Evolutionary conservation across 1,284 basidiomycete genomes (phyloP).

Genomic region (Ceratobasidium sp.): DNA sequence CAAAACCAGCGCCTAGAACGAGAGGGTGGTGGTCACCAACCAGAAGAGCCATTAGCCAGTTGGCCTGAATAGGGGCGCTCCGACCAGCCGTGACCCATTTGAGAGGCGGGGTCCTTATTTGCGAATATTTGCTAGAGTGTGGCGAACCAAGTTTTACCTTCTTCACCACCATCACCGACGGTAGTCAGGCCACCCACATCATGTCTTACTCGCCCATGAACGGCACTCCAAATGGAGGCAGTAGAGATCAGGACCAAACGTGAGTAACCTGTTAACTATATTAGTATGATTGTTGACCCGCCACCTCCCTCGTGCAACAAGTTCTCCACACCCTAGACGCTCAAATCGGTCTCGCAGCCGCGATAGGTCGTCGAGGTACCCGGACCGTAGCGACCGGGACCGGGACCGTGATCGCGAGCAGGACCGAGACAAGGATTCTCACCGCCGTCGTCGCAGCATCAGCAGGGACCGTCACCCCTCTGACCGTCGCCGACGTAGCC

Average conservation of each 20-base stretch:
- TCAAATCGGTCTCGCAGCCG: conserved; percentile 78
- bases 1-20: too few relatives aligned
- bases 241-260: conserved; percentile 66
- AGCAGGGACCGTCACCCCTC: conserved; percentile 50
- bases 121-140: conserved; percentile 1
- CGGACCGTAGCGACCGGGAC: conserved; percentile 65
- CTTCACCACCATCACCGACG: conserved; percentile 21
- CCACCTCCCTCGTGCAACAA: conserved; percentile 57
- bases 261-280: conserved; percentile 57
- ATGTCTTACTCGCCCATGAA: conserved; percentile 37
- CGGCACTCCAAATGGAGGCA: conserved; percentile 6
- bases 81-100: background rate
- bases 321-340: conserved; percentile 74
- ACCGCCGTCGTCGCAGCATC: conserved; percentile 61
- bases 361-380: conserved; percentile 57
- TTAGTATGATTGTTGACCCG: conserved; percentile 9
- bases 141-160: conserved; percentile 19
- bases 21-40: conserved; percentile 22
- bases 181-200: background rate
- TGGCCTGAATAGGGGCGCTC: conserved; percentile 43
- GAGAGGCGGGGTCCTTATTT: conserved; percentile 11
- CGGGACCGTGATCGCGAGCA: conserved; percentile 63
- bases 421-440: conserved; percentile 60
- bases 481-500: conserved; percentile 51
- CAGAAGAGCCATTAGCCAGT: conserved; percentile 15